Conservation (phyloP, 1,284 basidiomycete genomes). For the Inonotus obliquus region DNA sequence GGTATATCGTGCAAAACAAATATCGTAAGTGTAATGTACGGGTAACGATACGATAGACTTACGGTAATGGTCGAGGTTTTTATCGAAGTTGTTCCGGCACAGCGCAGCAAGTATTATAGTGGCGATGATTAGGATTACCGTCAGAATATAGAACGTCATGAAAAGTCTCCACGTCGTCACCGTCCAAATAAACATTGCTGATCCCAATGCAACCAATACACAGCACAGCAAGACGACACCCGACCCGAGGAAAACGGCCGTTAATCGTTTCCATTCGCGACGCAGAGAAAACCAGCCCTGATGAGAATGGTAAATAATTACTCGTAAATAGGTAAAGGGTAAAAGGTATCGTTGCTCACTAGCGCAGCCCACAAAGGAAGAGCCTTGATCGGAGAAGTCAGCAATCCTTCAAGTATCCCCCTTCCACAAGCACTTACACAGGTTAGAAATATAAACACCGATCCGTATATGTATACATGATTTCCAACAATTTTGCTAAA, state of each 20-base stretch:
- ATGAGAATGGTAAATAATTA: not conserved
- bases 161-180: constrained; percentile 26
- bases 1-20: not conserved
- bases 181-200: constrained; percentile 20
- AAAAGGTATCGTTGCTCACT: not conserved
- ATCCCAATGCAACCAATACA: constrained; percentile 19
- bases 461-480: constrained; percentile 15
- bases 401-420: not conserved
- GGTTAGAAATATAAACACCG: constrained; percentile 16
- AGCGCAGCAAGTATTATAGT: constrained; percentile 21
- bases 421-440: constrained; percentile 12
- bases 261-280: constrained; percentile 19
- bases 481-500: constrained; percentile 11
- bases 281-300: constrained; percentile 23
- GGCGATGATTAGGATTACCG: constrained; percentile 16
- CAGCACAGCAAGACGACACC: constrained; percentile 8
- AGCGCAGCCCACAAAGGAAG: constrained; percentile 16
- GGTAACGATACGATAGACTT: not conserved
- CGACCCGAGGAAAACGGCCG: constrained; percentile 20
- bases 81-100: constrained; percentile 23
- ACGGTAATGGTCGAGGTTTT: constrained; percentile 22
- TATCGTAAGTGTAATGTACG: not conserved
- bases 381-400: not conserved
- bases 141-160: constrained; percentile 18
- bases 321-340: not conserved